phyloP scores from a whole-genome alignment of 306 rosid genomes.

The Biancaea sappan region DNA sequence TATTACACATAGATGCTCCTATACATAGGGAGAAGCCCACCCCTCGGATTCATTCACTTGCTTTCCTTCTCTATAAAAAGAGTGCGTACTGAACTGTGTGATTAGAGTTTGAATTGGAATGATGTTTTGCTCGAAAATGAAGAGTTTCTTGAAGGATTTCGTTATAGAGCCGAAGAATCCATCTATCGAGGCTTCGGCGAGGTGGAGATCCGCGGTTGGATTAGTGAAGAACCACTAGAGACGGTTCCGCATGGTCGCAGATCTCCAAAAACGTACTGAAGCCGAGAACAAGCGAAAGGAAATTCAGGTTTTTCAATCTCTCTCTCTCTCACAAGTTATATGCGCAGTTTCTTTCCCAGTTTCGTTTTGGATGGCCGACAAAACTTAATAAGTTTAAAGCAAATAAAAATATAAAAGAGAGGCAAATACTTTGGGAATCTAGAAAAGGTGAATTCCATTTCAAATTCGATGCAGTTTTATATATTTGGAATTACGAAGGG shows the following conservation, averaged over 20 bases:
- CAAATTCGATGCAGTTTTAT: not conserved
- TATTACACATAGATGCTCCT: no score
- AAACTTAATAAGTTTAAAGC: not conserved
- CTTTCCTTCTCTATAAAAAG: no score
- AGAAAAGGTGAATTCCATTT: not conserved
- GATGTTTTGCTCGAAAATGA: slow-evolving; percentile 36
- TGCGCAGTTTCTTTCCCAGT: not conserved
- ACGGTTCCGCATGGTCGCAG: slow-evolving; percentile 73
- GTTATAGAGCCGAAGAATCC: slow-evolving; percentile 48
- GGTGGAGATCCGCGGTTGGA: slow-evolving; percentile 73
- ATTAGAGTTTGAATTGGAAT: not conserved
- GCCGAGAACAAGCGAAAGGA: slow-evolving; percentile 39
- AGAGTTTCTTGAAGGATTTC: slow-evolving; percentile 49
- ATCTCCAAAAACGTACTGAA: slow-evolving; percentile 65
- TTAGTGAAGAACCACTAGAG: slow-evolving; percentile 66
- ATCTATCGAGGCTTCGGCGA: slow-evolving; percentile 39
- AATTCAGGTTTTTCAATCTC: slow-evolving; percentile 52
- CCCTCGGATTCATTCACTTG: no score
- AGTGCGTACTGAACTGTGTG: not conserved
- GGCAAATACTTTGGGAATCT: not conserved
- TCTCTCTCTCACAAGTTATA: not conserved
- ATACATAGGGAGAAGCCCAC: no score
- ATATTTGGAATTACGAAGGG: no score
- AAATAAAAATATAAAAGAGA: not conserved
- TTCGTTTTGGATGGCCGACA: not conserved